Evolutionary conservation across 148 eudicot genomes (phyloP), one percentile per base, ranked within the genome.

Genomic region (Nepenthes mirabilis): DNA sequence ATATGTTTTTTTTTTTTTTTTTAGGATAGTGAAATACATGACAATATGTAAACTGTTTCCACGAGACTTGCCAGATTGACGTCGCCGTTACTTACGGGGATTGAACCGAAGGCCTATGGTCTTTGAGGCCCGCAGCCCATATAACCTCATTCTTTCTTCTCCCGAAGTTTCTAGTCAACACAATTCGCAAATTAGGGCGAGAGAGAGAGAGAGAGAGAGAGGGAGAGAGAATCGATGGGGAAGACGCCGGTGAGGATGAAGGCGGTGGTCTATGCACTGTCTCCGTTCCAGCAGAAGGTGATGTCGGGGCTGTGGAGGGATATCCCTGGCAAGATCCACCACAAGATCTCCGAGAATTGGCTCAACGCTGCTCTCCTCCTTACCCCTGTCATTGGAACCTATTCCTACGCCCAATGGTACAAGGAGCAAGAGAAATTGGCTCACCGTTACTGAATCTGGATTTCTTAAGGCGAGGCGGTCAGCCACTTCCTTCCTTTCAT

Each of bases 261-360:
- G 83, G 83, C 87, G 35, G 98, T 91, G 71, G 79, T 83, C 32
- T 91, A 85, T 74, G 84, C 94, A 0, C 63, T 91, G 6, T 91
- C 98, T 1, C 98, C 96, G 33, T 91, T 81, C 68, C 94, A 91
- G 68, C 98, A 91, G 84, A 83, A 91, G 74, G 82, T 83, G 66
- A 91, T 91, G 96, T 80, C 90, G 0, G 96, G 98, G 8, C 83
- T 88, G 43, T 88, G 94, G 96, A 91, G 82, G 51, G 90, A 91
- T 70, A 57, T 88, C 1, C 75, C 91, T 0, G 72, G 63, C 1
- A 91, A 91, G 73, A 74, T 88, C 63, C 68, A 67, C 47, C 96
- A 91, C 76, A 91, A 88, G 72, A 71, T 86, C 67, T 37, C 94
- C 61, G 98, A 88, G 33, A 88, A 83, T 61, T 88, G 94, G 96